Evolutionary conservation across 2,329 filamentous ascomycete species (phyloP).

Genomic region (Drechslerella dactyloides): DNA sequence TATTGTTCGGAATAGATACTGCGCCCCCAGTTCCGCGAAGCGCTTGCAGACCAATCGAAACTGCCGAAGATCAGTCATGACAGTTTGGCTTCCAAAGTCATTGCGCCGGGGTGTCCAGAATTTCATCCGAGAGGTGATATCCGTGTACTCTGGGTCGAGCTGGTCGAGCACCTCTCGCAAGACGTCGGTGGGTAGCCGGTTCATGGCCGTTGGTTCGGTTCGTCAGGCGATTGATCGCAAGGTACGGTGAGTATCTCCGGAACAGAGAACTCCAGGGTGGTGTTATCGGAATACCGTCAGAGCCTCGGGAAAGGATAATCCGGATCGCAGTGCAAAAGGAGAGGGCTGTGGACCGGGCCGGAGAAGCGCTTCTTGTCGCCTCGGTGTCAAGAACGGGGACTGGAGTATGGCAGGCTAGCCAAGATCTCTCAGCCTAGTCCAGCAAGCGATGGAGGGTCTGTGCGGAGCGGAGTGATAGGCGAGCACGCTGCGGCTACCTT

Average conservation of each 20-base stretch:
- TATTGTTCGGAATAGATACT: constrained; percentile 63
- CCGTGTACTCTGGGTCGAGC: constrained; percentile 61
- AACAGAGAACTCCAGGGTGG: constrained; percentile 5
- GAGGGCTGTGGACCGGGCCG: constrained; percentile 37
- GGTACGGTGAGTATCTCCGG: constrained; percentile 37
- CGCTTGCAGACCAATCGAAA: constrained; percentile 62
- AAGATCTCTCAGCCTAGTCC: constrained; percentile 50
- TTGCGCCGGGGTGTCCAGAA: constrained; percentile 63
- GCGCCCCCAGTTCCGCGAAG: constrained; percentile 63
- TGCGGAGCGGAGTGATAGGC: constrained; percentile 51
- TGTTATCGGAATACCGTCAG: constrained; percentile 15
- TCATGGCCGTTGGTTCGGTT: constrained; percentile 23
- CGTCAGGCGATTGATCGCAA: constrained; percentile 13
- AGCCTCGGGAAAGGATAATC: constrained; percentile 46
- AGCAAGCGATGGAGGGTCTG: constrained; percentile 51
- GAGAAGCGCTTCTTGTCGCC: constrained; percentile 40
- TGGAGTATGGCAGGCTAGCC: constrained; percentile 44
- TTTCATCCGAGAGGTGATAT: constrained; percentile 61
- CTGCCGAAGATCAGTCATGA: constrained; percentile 60
- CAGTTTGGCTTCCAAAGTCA: constrained; percentile 63
- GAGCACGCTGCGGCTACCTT: constrained; percentile 50
- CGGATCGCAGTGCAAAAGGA: constrained; percentile 32
- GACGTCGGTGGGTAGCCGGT: constrained; percentile 61
- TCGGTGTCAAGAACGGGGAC: constrained; percentile 40
- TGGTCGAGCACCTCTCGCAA: constrained; percentile 62